phyloP scores from a whole-genome alignment of 1,284 basidiomycete genomes.

The Kwoniella shivajii region DNA sequence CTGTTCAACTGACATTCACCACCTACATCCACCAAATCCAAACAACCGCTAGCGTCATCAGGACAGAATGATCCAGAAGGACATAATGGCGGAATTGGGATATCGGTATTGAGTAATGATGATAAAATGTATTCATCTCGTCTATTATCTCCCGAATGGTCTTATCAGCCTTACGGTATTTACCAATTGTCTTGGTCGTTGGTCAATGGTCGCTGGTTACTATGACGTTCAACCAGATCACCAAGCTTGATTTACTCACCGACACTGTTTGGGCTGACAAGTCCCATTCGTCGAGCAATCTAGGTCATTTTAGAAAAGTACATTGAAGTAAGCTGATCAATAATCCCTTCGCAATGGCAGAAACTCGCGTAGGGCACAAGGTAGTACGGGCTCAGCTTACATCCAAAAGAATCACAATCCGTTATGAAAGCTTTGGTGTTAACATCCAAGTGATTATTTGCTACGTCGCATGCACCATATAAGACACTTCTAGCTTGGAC shows the following conservation, averaged over 20 bases:
- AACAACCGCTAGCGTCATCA: slow-evolving; percentile 30
- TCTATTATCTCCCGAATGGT: slow-evolving; percentile 4
- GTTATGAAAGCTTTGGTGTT: slow-evolving; percentile 32
- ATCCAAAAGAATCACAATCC: slow-evolving; percentile 35
- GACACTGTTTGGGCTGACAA: slow-evolving; percentile 26
- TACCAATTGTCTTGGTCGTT: no score
- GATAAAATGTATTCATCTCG: slow-evolving; percentile 28
- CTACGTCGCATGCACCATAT: slow-evolving; percentile 22
- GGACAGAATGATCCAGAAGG: slow-evolving; percentile 25
- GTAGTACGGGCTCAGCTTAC: slow-evolving; percentile 24
- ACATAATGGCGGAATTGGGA: slow-evolving; percentile 18
- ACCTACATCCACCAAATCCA: slow-evolving; percentile 20
- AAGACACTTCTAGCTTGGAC: slow-evolving; percentile 8
- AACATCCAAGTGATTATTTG: slow-evolving; percentile 26
- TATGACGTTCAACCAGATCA: background rate
- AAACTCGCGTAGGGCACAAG: background rate
- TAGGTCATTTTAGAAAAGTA: background rate
- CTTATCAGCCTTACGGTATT: background rate
- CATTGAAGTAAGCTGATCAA: background rate
- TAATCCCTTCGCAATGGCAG: background rate
- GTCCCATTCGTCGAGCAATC: slow-evolving; percentile 27
- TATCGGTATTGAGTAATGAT: slow-evolving; percentile 16
- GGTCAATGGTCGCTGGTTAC: no score
- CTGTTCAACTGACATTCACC: slow-evolving; percentile 31
- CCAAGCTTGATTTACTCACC: slow-evolving; percentile 8